Evolutionary conservation across 2,329 filamentous ascomycete species (phyloP).

Genomic region (Epichloe festucae): DNA sequence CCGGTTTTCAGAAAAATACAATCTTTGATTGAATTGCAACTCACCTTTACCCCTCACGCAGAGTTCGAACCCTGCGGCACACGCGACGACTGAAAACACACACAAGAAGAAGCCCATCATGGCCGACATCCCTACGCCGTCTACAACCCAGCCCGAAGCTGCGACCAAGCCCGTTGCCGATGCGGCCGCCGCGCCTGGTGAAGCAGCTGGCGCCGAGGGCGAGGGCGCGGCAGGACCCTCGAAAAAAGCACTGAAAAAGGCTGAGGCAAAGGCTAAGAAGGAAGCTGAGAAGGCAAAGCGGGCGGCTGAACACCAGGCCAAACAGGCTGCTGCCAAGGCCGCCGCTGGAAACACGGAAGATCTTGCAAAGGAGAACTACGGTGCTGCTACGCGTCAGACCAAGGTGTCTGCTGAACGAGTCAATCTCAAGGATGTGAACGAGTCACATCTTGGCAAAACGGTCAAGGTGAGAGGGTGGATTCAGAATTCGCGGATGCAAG

Average conservation of each 20-base stretch:
- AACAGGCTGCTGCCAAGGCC: conserved; percentile 55
- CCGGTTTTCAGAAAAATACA: neutral
- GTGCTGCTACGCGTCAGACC: conserved; percentile 36
- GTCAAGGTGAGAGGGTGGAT: conserved; percentile 62
- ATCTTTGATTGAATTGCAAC: neutral
- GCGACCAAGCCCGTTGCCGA: neutral
- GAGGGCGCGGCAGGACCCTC: conserved; percentile 4
- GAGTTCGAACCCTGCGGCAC: too few relatives aligned
- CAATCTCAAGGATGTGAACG: conserved; percentile 49
- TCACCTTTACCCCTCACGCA: neutral
- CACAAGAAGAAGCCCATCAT: neutral
- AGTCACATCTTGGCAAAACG: conserved; percentile 53
- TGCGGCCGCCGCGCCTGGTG: neutral
- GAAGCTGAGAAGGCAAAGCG: conserved; percentile 67
- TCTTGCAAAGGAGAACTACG: conserved; percentile 61
- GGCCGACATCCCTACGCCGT: conserved; percentile 5
- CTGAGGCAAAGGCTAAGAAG: conserved; percentile 74
- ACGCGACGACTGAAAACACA: too few relatives aligned
- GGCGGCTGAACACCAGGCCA: conserved; percentile 60
- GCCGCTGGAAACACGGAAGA: conserved; percentile 55
- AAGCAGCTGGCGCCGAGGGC: neutral
- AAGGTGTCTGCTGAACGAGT: conserved; percentile 43
- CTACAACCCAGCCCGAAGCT: neutral
- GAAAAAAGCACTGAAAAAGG: conserved; percentile 73
- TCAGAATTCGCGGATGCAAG: conserved; percentile 8